Evolutionary conservation across 164 flowering plant species (phyloP), one percentile per base, ranked within the genome.

Genomic region (Hamamelis virginiana): DNA sequence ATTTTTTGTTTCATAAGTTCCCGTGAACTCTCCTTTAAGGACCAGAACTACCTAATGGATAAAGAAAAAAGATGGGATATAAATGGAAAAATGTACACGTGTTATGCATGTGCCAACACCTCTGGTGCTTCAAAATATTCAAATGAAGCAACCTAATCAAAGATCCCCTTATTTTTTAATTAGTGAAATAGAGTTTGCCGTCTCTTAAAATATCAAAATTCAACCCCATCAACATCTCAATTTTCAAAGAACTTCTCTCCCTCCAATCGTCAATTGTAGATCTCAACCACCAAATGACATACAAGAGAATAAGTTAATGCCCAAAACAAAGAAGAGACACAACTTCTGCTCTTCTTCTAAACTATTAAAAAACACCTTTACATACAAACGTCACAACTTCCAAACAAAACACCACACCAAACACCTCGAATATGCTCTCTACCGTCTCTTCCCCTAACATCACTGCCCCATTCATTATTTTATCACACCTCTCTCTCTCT

Each of bases 331-430:
- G 59, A 72, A 65, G 51, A 58, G 50, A 26, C 64, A 56, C 16
- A 9, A 26, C 23, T 10, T 56, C 38, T 64, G 9, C 28, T 19
- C 19, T 64, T 8, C 41, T 53, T n/a, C 21, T 16, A 0, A 8
- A 23, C 62, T 68, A 55, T n/a, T 59, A 70, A 65, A 64, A 44
- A 48, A 22, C 15, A 56, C 12, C 64, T 51, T 41, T 27, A 53
- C 25, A 76, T 59, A 66, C 74, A 69, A 77, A 73, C 82, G 81
- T 59, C 84, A 80, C 26, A 64, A 66, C 80, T 23, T 80, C 82
- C 80, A 86, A 88, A 74, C 23, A 59, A 65, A n/a, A 76, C 80
- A 76, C 74, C 82, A 77, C 77, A 66, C 82, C 79, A 50, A n/a
- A 66, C 69, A n/a, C n/a, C 67, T 53, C 76, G 57, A 82, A 83